Conservation (phyloP, 176 grass and related monocot genomes). For the Juncus inflexus region DNA sequence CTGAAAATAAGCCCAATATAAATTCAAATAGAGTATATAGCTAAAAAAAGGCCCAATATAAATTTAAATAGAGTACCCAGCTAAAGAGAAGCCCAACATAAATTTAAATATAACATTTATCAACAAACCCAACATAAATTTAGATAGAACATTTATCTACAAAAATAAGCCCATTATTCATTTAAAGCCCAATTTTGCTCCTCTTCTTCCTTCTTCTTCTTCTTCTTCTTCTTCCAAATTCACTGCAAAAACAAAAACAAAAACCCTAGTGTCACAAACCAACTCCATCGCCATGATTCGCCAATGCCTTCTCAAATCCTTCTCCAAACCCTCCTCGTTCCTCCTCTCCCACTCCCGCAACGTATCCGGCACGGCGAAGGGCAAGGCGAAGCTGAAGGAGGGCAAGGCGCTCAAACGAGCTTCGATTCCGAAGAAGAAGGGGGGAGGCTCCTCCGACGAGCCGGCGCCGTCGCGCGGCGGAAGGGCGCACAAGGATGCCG, state of each 20-base stretch:
- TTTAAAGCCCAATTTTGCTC: too few relatives aligned
- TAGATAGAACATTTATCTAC: too few relatives aligned
- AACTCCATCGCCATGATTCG: slow-evolving; percentile 14
- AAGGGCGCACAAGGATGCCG: slow-evolving; percentile 41
- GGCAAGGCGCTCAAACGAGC: slow-evolving; percentile 49
- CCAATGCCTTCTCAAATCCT: slow-evolving; percentile 6
- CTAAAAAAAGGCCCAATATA: too few relatives aligned
- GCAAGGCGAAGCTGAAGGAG: slow-evolving; percentile 62
- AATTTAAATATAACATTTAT: too few relatives aligned
- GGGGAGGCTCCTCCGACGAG: slow-evolving; percentile 24
- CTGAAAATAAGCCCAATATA: too few relatives aligned
- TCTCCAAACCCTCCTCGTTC: slow-evolving; percentile 10
- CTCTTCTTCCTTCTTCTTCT: too few relatives aligned
- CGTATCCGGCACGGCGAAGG: slow-evolving; percentile 76
- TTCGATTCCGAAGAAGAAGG: slow-evolving; percentile 41
- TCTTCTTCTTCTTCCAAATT: too few relatives aligned
- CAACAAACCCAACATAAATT: too few relatives aligned
- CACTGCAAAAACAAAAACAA: neutral
- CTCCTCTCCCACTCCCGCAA: neutral
- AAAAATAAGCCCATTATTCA: too few relatives aligned
- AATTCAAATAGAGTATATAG: too few relatives aligned
- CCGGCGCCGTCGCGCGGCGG: slow-evolving; percentile 8
- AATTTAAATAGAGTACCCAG: too few relatives aligned
- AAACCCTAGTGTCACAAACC: slow-evolving; percentile 12
- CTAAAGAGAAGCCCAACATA: too few relatives aligned